Percentiles rank a stretch among this genome's conserved stretches.
These are phyloP conservation scores for Phytophthora macrochlamydospora DNA, from an alignment of 352 stramenopile species.

Conservation along the genomic window DNA sequence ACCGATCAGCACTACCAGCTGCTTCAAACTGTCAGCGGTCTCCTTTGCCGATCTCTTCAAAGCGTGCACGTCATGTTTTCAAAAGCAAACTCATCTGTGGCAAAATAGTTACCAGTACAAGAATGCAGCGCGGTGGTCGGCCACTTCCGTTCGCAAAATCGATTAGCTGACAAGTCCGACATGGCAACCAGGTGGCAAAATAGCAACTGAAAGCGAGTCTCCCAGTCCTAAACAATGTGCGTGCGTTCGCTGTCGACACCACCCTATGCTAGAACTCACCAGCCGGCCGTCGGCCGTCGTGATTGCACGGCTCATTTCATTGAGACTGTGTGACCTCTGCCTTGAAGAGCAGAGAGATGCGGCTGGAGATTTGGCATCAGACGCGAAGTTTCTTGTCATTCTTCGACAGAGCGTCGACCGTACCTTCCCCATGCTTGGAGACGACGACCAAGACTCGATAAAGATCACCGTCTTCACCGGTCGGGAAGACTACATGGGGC, in stretches of 20 bases:
- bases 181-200: neutral
- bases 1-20: constrained; percentile 7
- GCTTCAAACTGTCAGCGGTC: neutral
- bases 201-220: constrained; percentile 2
- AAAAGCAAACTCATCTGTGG: neutral
- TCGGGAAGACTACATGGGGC: constrained; percentile 2
- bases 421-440: constrained; percentile 25
- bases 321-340: constrained; percentile 9
- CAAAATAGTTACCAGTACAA: neutral
- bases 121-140: neutral
- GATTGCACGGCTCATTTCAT: neutral
- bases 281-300: neutral
- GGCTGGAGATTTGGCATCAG: neutral
- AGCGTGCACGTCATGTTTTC: neutral
- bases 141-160: neutral
- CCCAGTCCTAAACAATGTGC: neutral
- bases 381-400: neutral
- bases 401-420: constrained; percentile 25
- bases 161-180: neutral
- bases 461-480: constrained; percentile 20
- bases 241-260: constrained; percentile 1
- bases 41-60: neutral
- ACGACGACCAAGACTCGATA: constrained; percentile 1
- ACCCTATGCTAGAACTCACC: constrained; percentile 20
- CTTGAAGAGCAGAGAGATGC: neutral